Conservation (phyloP, 2,329 filamentous ascomycete genomes). For the Dactylellina leptospora region DNA sequence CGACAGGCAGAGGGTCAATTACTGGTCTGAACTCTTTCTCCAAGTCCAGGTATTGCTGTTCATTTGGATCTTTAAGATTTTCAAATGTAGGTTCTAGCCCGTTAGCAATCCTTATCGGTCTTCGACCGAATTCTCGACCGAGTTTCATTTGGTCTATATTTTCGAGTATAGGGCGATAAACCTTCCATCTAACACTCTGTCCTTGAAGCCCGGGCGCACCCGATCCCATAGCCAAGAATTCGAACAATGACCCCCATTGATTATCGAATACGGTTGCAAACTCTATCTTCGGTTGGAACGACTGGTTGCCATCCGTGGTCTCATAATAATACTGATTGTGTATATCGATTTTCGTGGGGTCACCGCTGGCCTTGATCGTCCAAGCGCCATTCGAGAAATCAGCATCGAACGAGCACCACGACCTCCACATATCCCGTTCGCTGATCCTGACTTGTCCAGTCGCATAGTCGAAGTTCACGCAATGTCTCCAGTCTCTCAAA, state of each 20-base stretch:
- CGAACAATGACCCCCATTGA: background rate
- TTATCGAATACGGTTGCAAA: background rate
- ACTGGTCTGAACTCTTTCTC: no score
- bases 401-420: constrained; percentile 30
- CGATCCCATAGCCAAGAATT: constrained; percentile 17
- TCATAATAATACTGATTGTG: background rate
- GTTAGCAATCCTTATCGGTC: background rate
- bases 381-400: constrained; percentile 8
- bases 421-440: background rate
- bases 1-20: background rate
- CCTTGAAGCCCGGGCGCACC: background rate
- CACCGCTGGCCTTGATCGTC: constrained; percentile 8
- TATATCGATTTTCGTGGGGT: constrained; percentile 14
- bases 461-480: constrained; percentile 5
- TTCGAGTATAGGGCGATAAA: constrained; percentile 20
- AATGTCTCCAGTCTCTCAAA: constrained; percentile 10
- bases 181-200: constrained; percentile 14
- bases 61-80: background rate
- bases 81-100: constrained; percentile 17
- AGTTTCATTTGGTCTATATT: background rate
- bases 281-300: constrained; percentile 17
- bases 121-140: background rate
- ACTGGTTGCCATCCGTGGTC: background rate
- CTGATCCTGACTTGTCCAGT: background rate
- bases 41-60: no score